Percentiles rank a stretch among this genome's conserved stretches.
Evolutionary conservation across 441 rosid species (phyloP).

Genomic region (Omphalea diandra): DNA sequence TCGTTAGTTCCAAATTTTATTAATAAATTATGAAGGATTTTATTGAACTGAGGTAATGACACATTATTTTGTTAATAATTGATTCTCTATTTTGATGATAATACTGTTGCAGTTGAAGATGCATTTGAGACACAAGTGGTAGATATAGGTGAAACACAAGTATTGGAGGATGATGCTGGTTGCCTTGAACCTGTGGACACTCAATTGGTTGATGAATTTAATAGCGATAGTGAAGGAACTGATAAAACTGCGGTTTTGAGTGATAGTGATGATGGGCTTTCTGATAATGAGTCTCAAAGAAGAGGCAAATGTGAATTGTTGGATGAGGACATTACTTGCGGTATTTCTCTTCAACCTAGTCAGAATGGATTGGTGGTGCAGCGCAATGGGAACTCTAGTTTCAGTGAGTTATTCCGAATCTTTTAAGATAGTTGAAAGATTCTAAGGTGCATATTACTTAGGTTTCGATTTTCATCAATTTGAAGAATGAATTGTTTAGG

Average conservation of each 20-base stretch:
- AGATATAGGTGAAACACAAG: slow-evolving; percentile 48
- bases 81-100: too few relatives aligned
- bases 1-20: too few relatives aligned
- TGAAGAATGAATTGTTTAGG: neutral
- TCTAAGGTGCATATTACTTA: neutral
- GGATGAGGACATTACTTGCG: slow-evolving; percentile 12
- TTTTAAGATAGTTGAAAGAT: too few relatives aligned
- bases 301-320: too few relatives aligned
- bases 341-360: slow-evolving; percentile 11
- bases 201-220: slow-evolving; percentile 43
- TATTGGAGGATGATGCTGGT: slow-evolving; percentile 37
- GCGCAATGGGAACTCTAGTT: slow-evolving; percentile 18
- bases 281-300: slow-evolving; percentile 29
- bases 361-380: slow-evolving; percentile 26
- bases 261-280: slow-evolving; percentile 33
- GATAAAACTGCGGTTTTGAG: slow-evolving; percentile 43
- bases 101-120: slow-evolving; percentile 34
- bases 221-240: slow-evolving; percentile 39
- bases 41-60: too few relatives aligned
- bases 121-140: slow-evolving; percentile 58
- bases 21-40: too few relatives aligned
- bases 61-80: too few relatives aligned
- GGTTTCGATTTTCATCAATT: neutral
- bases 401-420: slow-evolving; percentile 29
- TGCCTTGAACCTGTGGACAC: slow-evolving; percentile 35